These are phyloP conservation scores for Raphanus raphanistrum DNA, from an alignment of 345 rosid species.

Conservation along the genomic window DNA sequence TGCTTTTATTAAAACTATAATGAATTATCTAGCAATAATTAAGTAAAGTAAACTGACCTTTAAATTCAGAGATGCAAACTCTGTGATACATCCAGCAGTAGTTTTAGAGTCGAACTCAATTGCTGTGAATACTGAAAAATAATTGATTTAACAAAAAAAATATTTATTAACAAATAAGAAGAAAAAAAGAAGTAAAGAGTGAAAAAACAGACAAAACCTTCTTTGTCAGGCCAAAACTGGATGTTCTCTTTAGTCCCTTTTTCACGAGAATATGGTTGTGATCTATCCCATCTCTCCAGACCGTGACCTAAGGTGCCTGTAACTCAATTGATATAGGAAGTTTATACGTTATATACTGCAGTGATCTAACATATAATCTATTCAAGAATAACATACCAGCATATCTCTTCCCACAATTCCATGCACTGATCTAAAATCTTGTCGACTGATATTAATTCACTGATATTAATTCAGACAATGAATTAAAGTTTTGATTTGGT, in stretches of 20 bases:
- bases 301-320: constrained; percentile 76
- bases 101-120: constrained; percentile 85
- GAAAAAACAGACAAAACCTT: constrained; percentile 49
- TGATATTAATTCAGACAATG: background rate
- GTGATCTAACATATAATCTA: background rate
- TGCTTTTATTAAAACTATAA: too few relatives aligned
- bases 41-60: constrained; percentile 46
- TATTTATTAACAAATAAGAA: constrained; percentile 14
- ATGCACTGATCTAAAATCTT: background rate
- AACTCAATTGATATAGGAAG: constrained; percentile 25
- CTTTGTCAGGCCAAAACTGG: constrained; percentile 92
- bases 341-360: background rate
- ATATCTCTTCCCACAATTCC: background rate
- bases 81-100: constrained; percentile 81
- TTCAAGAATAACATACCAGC: background rate
- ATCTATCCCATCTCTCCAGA: constrained; percentile 90
- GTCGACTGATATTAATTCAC: background rate
- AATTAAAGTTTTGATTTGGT: background rate
- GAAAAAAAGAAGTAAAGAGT: constrained; percentile 13
- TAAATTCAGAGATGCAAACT: constrained; percentile 91
- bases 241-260: constrained; percentile 67
- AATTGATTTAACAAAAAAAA: constrained; percentile 16
- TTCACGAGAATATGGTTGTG: constrained; percentile 87
- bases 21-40: background rate
- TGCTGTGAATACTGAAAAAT: constrained; percentile 72